phyloP scores from a whole-genome alignment of 2,329 filamentous ascomycete species.

The Dryadomyces quercus-mongolicae region DNA sequence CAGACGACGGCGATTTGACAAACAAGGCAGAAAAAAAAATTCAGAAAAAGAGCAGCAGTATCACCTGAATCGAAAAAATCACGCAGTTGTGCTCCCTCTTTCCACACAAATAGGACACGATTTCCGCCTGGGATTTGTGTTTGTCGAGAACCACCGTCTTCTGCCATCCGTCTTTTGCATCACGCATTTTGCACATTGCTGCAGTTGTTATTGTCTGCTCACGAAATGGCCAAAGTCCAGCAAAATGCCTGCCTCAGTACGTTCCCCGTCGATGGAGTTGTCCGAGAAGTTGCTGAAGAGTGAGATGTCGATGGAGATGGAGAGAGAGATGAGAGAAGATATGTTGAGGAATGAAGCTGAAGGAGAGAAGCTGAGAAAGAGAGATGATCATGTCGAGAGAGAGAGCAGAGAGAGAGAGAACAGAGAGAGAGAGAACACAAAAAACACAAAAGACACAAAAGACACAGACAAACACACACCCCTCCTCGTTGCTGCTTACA shows the following conservation, averaged over 20 bases:
- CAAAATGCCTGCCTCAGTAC: conserved; percentile 52
- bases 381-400: not conserved
- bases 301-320: not conserved
- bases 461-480: conserved; percentile 10
- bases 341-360: no score
- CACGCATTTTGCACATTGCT: no score
- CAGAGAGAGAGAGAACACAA: not conserved
- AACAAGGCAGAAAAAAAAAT: not conserved
- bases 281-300: conserved; percentile 8
- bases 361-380: no score
- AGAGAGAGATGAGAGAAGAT: not conserved
- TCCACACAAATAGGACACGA: not conserved
- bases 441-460: not conserved
- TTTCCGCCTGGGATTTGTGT: not conserved
- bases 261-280: conserved; percentile 24
- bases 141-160: no score
- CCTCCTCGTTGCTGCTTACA: conserved; percentile 35
- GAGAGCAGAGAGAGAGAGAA: not conserved
- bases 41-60: not conserved
- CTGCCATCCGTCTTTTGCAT: no score
- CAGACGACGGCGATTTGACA: not conserved
- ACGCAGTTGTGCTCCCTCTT: not conserved
- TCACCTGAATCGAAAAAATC: conserved; percentile 1
- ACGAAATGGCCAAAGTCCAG: conserved; percentile 38
- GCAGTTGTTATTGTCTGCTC: not conserved